Conservation (phyloP, 352 stramenopile species). For the Phytophthora pini region DNA sequence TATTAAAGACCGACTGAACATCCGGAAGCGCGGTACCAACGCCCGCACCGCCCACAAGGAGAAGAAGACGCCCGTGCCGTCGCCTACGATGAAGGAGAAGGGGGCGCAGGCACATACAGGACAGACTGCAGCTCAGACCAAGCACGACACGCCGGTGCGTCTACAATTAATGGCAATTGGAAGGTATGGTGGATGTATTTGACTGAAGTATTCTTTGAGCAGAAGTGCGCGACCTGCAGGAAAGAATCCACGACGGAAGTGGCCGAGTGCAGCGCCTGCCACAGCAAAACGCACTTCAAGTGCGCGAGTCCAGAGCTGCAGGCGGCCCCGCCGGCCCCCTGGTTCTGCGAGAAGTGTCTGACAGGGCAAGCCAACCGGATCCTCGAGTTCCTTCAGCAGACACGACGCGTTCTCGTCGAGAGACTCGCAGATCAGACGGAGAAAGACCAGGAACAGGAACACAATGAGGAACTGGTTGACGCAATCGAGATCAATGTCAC, state of each 20-base stretch:
- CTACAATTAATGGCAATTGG: background rate
- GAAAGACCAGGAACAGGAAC: no score
- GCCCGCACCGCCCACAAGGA: conserved; percentile 64
- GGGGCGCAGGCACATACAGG: conserved; percentile 2
- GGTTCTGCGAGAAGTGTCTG: conserved; percentile 70
- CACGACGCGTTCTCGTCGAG: conserved; percentile 56
- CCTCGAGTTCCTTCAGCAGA: conserved; percentile 73
- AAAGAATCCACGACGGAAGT: conserved; percentile 55
- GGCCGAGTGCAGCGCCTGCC: conserved; percentile 61
- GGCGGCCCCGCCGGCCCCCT: conserved; percentile 30
- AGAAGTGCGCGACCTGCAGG: conserved; percentile 57
- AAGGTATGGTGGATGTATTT: background rate
- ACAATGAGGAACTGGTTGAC: conserved; percentile 1
- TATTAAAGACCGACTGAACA: conserved; percentile 79
- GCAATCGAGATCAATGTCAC: conserved; percentile 6
- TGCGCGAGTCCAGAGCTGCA: conserved; percentile 50
- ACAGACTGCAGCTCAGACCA: conserved; percentile 15
- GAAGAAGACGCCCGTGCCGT: conserved; percentile 44
- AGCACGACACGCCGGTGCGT: conserved; percentile 31
- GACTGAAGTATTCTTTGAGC: conserved; percentile 5
- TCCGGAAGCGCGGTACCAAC: conserved; percentile 72
- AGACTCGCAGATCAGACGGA: conserved; percentile 38
- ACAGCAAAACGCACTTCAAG: conserved; percentile 64
- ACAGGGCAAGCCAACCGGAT: conserved; percentile 62
- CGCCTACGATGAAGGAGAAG: conserved; percentile 33